A percentile compares a stretch with the other conserved stretches of the same genome.
Conservation (phyloP, 768 basidiomycete genomes). For the Boletus sensibilis region DNA sequence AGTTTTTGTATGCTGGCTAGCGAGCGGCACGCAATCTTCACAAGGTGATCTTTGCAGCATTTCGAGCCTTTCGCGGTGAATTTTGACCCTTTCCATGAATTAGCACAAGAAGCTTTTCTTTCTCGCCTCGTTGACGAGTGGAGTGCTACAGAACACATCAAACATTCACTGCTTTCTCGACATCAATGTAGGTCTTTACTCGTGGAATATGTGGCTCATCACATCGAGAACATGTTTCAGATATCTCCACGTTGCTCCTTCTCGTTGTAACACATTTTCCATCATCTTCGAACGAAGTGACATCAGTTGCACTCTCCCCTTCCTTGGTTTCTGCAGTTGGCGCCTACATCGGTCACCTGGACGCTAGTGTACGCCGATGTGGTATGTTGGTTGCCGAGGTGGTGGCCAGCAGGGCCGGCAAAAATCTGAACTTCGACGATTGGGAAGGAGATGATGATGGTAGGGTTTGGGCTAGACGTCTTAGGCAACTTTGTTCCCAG, state of each 20-base stretch:
- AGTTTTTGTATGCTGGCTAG: slow-evolving; percentile 71
- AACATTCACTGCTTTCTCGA: slow-evolving; percentile 68
- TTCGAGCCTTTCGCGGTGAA: not conserved
- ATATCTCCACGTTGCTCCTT: slow-evolving; percentile 70
- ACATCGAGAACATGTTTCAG: slow-evolving; percentile 39
- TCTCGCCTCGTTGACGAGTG: slow-evolving; percentile 58
- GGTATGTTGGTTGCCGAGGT: slow-evolving; percentile 94
- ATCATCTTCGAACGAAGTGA: slow-evolving; percentile 43
- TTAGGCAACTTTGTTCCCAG: slow-evolving; percentile 52
- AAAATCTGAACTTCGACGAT: slow-evolving; percentile 71
- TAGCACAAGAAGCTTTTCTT: slow-evolving; percentile 48
- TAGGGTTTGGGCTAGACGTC: slow-evolving; percentile 58
- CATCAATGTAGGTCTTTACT: slow-evolving; percentile 66
- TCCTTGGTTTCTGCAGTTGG: slow-evolving; percentile 68
- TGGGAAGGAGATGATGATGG: slow-evolving; percentile 80
- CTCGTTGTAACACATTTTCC: slow-evolving; percentile 62
- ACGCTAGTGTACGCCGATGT: slow-evolving; percentile 72
- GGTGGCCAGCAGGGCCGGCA: slow-evolving; percentile 59
- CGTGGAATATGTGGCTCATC: not conserved
- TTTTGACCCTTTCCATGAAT: slow-evolving; percentile 11
- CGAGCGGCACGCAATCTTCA: slow-evolving; percentile 39
- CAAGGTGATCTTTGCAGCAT: slow-evolving; percentile 28
- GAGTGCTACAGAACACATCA: slow-evolving; percentile 76
- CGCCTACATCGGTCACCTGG: slow-evolving; percentile 75
- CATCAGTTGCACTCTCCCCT: slow-evolving; percentile 50